phyloP scores from a whole-genome alignment of 2,329 filamentous ascomycete genomes.

The Colletotrichum gigasporum region DNA sequence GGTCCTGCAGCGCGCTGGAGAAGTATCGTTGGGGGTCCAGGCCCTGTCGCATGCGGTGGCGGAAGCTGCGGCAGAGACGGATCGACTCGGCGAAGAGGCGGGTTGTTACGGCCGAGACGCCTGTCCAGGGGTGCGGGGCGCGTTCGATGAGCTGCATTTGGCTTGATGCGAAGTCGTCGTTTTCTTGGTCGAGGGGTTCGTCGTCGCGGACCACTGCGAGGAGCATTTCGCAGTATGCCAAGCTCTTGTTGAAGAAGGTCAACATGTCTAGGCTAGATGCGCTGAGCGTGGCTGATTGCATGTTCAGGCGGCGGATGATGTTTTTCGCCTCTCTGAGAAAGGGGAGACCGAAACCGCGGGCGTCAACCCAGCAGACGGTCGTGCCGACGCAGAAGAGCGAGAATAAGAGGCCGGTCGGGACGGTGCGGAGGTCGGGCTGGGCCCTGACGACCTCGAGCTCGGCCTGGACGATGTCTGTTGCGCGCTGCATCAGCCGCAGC shows the following conservation, averaged over 20 bases:
- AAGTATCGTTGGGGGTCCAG: slow-evolving; percentile 37
- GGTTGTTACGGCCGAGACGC: slow-evolving; percentile 44
- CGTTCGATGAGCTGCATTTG: slow-evolving; percentile 6
- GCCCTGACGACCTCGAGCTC: slow-evolving; percentile 42
- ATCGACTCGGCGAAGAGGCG: slow-evolving; percentile 46
- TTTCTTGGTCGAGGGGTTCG: slow-evolving; percentile 21
- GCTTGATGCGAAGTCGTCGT: background rate
- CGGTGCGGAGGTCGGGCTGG: slow-evolving; percentile 26
- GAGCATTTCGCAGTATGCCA: slow-evolving; percentile 51
- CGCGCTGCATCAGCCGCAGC: slow-evolving; percentile 43
- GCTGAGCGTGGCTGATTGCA: slow-evolving; percentile 27
- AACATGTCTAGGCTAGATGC: slow-evolving; percentile 40
- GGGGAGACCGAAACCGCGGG: slow-evolving; percentile 42
- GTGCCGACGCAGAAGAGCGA: slow-evolving; percentile 51
- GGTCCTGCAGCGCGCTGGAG: slow-evolving; percentile 38
- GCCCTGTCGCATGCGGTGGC: slow-evolving; percentile 36
- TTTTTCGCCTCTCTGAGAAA: slow-evolving; percentile 42
- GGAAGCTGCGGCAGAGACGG: slow-evolving; percentile 46
- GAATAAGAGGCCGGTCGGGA: slow-evolving; percentile 47
- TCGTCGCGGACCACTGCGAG: slow-evolving; percentile 48
- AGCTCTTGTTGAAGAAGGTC: slow-evolving; percentile 49
- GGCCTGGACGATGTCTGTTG: slow-evolving; percentile 44
- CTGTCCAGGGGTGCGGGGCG: slow-evolving; percentile 48
- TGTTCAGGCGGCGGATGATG: slow-evolving; percentile 39
- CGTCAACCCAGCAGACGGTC: slow-evolving; percentile 51